Percentiles rank a stretch among this genome's conserved stretches.
phyloP scores from a whole-genome alignment of 306 rosid genomes.

The Fagus crenata region DNA sequence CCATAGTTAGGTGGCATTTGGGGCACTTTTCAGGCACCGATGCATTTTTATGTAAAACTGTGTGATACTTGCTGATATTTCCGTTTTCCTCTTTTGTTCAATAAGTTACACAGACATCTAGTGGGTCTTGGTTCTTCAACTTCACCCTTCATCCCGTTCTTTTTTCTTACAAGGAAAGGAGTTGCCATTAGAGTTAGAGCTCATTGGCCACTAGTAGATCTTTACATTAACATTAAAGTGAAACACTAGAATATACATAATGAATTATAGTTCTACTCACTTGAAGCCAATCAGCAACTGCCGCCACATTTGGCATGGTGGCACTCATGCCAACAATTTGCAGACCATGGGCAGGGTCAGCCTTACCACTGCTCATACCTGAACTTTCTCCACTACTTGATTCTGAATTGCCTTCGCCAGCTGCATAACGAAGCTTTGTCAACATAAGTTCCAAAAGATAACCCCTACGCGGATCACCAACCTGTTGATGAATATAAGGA shows the following conservation, averaged over 20 bases:
- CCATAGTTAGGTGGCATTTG: neutral
- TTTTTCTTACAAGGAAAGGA: neutral
- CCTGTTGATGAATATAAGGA: conserved; percentile 57
- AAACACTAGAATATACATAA: neutral
- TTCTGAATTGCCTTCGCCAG: conserved; percentile 87
- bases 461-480: conserved; percentile 87
- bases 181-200: neutral
- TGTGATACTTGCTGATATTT: neutral
- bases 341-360: conserved; percentile 84
- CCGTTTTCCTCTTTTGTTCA: neutral
- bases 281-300: conserved; percentile 98
- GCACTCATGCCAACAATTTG: conserved; percentile 99
- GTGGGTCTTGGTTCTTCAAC: neutral
- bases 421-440: conserved; percentile 98
- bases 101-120: neutral
- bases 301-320: conserved; percentile 97
- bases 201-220: neutral
- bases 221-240: neutral
- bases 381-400: conserved; percentile 88
- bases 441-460: conserved; percentile 93
- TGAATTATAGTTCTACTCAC: conserved; percentile 47
- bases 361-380: conserved; percentile 79
- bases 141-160: neutral
- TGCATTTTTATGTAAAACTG: neutral
- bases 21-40: neutral